Evolutionary conservation across 2,329 filamentous ascomycete species (phyloP), one percentile per base, ranked within the genome.

Genomic region (Penicillium sp.): DNA sequence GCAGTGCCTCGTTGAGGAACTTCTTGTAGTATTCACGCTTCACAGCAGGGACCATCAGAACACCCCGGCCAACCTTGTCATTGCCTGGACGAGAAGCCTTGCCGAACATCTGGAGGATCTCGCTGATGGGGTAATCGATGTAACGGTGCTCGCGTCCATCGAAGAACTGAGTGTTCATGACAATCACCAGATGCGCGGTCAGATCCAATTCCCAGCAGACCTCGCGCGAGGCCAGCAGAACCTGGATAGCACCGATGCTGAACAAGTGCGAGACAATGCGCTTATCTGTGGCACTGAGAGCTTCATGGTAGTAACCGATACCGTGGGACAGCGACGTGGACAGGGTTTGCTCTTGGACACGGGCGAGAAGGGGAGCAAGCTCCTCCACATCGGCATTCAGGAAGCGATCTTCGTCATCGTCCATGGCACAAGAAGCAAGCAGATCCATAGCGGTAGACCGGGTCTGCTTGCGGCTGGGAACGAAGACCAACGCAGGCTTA

Each of bases 1-100:
- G 94, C 34, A 99, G 79, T 17, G 94, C 94, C 72, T 99, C 95
- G 63, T 94, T 93, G 59, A 99, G 77, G 79, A 99, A 99, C 75
- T 99, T 99, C 77, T 94, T 95, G 82, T 97, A 99, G 75, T 96
- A 99, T 57, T 97, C 92, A 30, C 94, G 87, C 80, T 96, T 97
- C 41, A 95, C 91, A 15, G 89, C 87, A 2, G 93, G 91, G 9
- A 97, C 85, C 94, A 99, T 97, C 37, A 99, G 80, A n/a, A 99
- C 90, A 61, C 93, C 95, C 55, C 90, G 90, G 39, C 89, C 88
- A 51, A 88, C 83, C 51, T 89, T 90, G 64, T 96, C 91, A 66
- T 86, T 82, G 3, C 87, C 83, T 1, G 91, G 85, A 33, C 89
- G 85, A 48, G 92, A 86, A 30, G 94, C 90, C 73, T 94, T 96